Evolutionary conservation across 441 rosid genomes (phyloP).

Genomic region (Eruca vesicaria): DNA sequence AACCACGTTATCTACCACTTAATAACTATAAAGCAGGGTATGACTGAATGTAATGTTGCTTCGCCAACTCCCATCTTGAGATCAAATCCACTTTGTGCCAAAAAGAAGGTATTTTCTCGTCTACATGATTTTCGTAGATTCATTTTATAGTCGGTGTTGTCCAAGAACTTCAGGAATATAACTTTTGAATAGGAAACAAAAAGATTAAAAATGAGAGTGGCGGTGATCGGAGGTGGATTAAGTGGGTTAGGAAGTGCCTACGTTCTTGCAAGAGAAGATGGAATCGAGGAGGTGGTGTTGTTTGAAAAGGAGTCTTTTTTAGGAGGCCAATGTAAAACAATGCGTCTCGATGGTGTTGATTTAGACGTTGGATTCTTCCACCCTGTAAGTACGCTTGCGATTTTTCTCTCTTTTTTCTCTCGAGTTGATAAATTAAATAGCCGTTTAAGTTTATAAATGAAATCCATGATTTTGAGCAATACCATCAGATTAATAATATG

Average conservation of each 20-base stretch:
- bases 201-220: conserved; percentile 46
- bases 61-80: neutral
- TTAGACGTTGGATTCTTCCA: conserved; percentile 80
- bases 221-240: conserved; percentile 71
- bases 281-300: conserved; percentile 40
- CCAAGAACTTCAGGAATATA: neutral
- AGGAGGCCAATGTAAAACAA: conserved; percentile 71
- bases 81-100: neutral
- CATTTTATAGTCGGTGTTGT: neutral
- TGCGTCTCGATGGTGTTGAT: conserved; percentile 48
- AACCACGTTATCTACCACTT: neutral
- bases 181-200: neutral
- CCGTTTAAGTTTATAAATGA: neutral
- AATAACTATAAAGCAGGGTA: neutral
- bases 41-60: neutral
- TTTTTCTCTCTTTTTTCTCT: neutral
- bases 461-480: neutral
- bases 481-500: no score
- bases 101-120: neutral
- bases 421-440: neutral
- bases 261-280: conserved; percentile 33
- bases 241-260: conserved; percentile 66
- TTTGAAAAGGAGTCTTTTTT: conserved; percentile 58
- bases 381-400: conserved; percentile 40
- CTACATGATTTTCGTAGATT: neutral